Base-by-base conservation (phyloP, 2,329 filamentous ascomycete species). In the Penicillium sp. region DNA sequence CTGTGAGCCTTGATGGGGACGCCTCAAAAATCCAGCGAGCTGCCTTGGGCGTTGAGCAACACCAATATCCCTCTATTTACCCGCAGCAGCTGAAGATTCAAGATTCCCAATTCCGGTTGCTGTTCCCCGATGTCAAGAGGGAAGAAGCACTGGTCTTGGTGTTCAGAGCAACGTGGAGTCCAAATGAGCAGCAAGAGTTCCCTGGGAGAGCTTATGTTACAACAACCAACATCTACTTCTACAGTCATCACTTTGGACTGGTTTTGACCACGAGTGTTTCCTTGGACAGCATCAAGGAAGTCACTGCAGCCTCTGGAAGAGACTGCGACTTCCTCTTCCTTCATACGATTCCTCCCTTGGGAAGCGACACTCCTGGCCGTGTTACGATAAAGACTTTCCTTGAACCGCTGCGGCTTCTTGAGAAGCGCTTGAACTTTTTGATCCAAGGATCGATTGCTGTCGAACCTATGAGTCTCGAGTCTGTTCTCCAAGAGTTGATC, bases 251-350 rank as follows among this genome's bases (percentile, higher is more conserved):
- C 59, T 82, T 96, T 62, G 93, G 93, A 4, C 76, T 98, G 4
- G 85, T 97, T 1, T 76, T 95, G 23, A 86, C 91, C 1, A 91
- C 89, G 35, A 80, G 80, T 11, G 80, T 94, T 35, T 81, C 77
- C 39, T 74, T 98, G 41, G 78, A 83, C 39, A 81, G 78, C 14
- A 87, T 98, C 41, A 81, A 81, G 7, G 93, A 97, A 65, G 87
- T 97, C 28, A 96, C 88, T 16, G 87, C 87, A 25, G 88, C 88
- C 2, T 84, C 88, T 9, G 93, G 93, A 14, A 84, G 84, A 60
- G 89, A 96, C 56, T 95, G 88, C 59, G 93, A 98, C 67, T 94
- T 90, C 62, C 78, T 97, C 19, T 94, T 89, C 62, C 68, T 98
- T 26, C 90, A 96, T 58, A 76, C 84, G 37, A 82, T 84, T 55